Evolutionary conservation across 164 flowering plant species (phyloP).

Genomic region (Nymphaea thermarum): DNA sequence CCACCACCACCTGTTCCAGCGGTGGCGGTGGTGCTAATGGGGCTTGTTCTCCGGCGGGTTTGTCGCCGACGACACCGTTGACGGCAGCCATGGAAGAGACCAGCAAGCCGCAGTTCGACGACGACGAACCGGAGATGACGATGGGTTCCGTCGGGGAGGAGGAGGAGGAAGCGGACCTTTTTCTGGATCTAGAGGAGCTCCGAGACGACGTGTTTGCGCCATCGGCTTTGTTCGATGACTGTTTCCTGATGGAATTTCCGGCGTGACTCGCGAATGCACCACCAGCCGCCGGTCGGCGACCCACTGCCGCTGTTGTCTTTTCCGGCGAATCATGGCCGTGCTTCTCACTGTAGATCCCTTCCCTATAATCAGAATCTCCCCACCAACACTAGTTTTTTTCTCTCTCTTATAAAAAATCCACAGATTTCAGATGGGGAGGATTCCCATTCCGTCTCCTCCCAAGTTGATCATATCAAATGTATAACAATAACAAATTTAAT

Average conservation of each 20-base stretch:
- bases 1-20: conserved; percentile 10
- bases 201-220: neutral
- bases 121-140: conserved; percentile 9
- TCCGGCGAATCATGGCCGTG: no score
- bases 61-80: conserved; percentile 26
- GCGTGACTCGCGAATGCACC: neutral
- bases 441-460: neutral
- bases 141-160: conserved; percentile 9
- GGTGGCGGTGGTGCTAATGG: neutral
- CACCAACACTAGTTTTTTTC: neutral
- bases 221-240: neutral
- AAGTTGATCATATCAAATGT: neutral
- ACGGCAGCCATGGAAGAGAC: conserved; percentile 11
- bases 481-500: no score
- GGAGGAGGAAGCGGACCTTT: conserved; percentile 61
- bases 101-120: conserved; percentile 12
- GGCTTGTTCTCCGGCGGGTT: conserved; percentile 6
- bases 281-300: neutral
- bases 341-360: neutral
- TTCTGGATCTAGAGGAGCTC: conserved; percentile 49
- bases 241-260: neutral
- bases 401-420: neutral
- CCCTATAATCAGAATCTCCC: neutral
- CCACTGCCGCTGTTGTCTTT: no score
- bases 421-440: neutral